Evolutionary conservation across 1,284 basidiomycete species (phyloP), one percentile per base, ranked within the genome.

Genomic region (Papiliotrema laurentii): DNA sequence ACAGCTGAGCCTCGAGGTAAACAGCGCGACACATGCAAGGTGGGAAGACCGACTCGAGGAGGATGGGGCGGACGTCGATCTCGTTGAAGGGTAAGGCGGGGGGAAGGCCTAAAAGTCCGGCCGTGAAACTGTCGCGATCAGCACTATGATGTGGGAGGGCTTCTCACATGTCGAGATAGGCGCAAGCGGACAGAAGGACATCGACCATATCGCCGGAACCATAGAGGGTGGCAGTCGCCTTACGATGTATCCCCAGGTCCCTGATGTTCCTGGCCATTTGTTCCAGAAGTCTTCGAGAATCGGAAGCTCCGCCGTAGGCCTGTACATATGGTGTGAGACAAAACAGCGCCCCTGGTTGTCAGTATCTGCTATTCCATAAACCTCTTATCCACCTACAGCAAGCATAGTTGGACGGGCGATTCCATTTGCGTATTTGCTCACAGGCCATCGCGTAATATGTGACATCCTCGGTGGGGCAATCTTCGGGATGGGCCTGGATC

Each of bases 101-200:
- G 4, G 43, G 33, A 22, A 58, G 48, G 24, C 61, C 60, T 7
- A 50, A 49, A 13, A 62, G 43, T 18, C 50, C 51, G 10, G 60
- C 47, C 10, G 51, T 37, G 36, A 62, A 54, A 11, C 59, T 63
- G 45, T 4, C 5, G 19, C 35, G 37, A 27, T 34, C 47, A 49
- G 9, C 9, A 7, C 11, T 25, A 3, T 16, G 14, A 5, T 21
- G 3, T 35, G 30, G n/a, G 30, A 33, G n/a, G 16, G 5, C 34
- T 19, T 57, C 64, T 58, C 38, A 66, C 61, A 50, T 55, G 26
- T 66, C 63, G 25, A 50, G 49, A 45, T 63, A 63, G 26, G 55
- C 47, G 45, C 48, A 58, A 2, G 52, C 54, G 5, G 54, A 45
- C 40, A 63, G 56, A n/a, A 63, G 38, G 28, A 53, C 45, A 41